Conservation (phyloP, 768 basidiomycete genomes). For the Lentinula boryana region DNA sequence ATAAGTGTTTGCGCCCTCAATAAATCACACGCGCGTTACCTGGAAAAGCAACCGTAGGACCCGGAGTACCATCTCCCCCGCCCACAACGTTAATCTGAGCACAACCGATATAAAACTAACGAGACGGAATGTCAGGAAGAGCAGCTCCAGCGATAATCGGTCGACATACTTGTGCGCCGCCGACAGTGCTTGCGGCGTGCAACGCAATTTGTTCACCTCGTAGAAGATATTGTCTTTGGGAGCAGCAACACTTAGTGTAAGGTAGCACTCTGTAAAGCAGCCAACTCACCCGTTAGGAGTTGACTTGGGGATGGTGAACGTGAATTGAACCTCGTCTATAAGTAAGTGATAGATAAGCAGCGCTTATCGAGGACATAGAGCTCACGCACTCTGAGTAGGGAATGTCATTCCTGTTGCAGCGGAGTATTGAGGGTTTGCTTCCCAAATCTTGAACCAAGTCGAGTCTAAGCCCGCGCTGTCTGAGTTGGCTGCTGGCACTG, state of each 20-base stretch:
- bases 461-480: slow-evolving; percentile 33
- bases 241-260: not conserved
- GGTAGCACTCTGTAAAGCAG: not conserved
- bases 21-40: slow-evolving; percentile 11
- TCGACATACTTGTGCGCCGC: slow-evolving; percentile 22
- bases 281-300: slow-evolving; percentile 24
- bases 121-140: not conserved
- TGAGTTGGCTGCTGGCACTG: slow-evolving; percentile 26
- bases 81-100: slow-evolving; percentile 29
- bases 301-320: slow-evolving; percentile 27
- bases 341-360: not conserved
- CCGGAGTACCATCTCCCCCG: slow-evolving; percentile 23
- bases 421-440: slow-evolving; percentile 27
- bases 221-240: slow-evolving; percentile 19
- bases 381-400: slow-evolving; percentile 17
- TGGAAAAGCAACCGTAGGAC: slow-evolving; percentile 28
- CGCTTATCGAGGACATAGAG: not conserved
- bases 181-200: slow-evolving; percentile 20
- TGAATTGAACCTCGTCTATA: slow-evolving; percentile 24
- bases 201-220: slow-evolving; percentile 31
- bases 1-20: not conserved
- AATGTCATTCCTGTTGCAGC: slow-evolving; percentile 24
- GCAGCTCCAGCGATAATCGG: not conserved
- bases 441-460: slow-evolving; percentile 42
- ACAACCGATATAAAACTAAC: slow-evolving; percentile 30